A percentile compares a stretch with the other conserved stretches of the same genome.
phyloP scores from a whole-genome alignment of 1,284 basidiomycete genomes.

The Thecaphora frezii region DNA sequence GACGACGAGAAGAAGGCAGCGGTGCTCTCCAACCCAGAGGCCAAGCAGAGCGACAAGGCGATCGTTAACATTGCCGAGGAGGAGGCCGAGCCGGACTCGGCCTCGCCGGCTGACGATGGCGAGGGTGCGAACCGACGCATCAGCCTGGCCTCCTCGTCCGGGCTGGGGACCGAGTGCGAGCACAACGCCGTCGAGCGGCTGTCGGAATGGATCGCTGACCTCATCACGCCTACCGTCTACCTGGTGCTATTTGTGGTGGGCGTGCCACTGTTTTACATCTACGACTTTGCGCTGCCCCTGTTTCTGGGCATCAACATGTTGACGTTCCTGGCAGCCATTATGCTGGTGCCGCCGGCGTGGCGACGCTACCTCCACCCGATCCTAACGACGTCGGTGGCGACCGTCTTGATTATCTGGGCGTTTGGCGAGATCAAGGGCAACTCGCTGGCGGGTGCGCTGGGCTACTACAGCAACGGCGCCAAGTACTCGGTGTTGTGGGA shows the following conservation, averaged over 20 bases:
- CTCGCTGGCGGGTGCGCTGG: constrained; percentile 20
- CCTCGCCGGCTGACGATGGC: background rate
- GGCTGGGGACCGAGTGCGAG: constrained; percentile 6
- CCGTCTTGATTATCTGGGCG: constrained; percentile 46
- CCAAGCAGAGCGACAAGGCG: no score
- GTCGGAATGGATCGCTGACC: constrained; percentile 18
- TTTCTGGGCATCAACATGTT: constrained; percentile 45
- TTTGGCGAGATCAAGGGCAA: constrained; percentile 30
- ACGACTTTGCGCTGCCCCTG: constrained; percentile 43
- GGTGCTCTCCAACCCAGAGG: no score
- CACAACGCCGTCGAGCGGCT: constrained; percentile 44
- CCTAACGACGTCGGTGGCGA: constrained; percentile 41
- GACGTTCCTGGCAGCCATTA: constrained; percentile 42
- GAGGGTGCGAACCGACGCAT: background rate
- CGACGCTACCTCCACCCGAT: constrained; percentile 47
- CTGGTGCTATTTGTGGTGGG: constrained; percentile 34
- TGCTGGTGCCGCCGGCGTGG: constrained; percentile 34
- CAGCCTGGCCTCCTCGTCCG: background rate
- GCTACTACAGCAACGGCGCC: constrained; percentile 32
- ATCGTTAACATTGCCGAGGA: no score
- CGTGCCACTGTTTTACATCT: constrained; percentile 36
- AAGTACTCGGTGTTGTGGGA: constrained; percentile 42
- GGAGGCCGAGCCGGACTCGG: no score
- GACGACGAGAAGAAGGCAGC: constrained; percentile 8
- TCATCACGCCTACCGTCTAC: constrained; percentile 35